Conservation (phyloP, 106 monocot genomes). For the Dendrobium huoshanense region DNA sequence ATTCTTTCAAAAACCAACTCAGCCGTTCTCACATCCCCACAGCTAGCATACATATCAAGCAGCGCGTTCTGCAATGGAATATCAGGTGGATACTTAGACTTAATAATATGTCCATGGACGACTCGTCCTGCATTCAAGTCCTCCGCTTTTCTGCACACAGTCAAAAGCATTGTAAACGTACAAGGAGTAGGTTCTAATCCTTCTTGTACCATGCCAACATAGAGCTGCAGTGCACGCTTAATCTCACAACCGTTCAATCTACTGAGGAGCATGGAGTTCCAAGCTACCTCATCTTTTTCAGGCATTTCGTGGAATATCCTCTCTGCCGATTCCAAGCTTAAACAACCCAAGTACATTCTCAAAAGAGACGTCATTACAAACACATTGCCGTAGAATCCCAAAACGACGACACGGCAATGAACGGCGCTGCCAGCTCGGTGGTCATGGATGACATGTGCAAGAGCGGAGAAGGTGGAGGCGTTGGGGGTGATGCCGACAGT, state of each 20-base stretch:
- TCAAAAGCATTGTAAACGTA: conserved; percentile 46
- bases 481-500: conserved; percentile 32
- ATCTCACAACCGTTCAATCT: conserved; percentile 20
- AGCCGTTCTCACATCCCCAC: conserved; percentile 26
- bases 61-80: conserved; percentile 37
- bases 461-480: conserved; percentile 42
- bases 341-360: conserved; percentile 49
- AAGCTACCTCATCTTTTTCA: conserved; percentile 53
- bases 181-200: conserved; percentile 20
- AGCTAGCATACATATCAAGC: conserved; percentile 52
- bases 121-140: conserved; percentile 25
- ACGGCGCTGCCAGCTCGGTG: conserved; percentile 19
- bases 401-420: conserved; percentile 29
- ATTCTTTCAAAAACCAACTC: conserved; percentile 33
- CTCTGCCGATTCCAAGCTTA: conserved; percentile 18
- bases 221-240: conserved; percentile 19
- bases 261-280: conserved; percentile 57
- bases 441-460: conserved; percentile 40
- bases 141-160: conserved; percentile 30
- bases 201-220: conserved; percentile 21
- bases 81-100: conserved; percentile 25
- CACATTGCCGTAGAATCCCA: conserved; percentile 34
- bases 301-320: conserved; percentile 51
- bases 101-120: conserved; percentile 38
- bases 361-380: conserved; percentile 63